Percentiles rank a stretch among this genome's conserved stretches.
Conservation (phyloP, 352 stramenopile genomes). For the Phytophthora ramorum region DNA sequence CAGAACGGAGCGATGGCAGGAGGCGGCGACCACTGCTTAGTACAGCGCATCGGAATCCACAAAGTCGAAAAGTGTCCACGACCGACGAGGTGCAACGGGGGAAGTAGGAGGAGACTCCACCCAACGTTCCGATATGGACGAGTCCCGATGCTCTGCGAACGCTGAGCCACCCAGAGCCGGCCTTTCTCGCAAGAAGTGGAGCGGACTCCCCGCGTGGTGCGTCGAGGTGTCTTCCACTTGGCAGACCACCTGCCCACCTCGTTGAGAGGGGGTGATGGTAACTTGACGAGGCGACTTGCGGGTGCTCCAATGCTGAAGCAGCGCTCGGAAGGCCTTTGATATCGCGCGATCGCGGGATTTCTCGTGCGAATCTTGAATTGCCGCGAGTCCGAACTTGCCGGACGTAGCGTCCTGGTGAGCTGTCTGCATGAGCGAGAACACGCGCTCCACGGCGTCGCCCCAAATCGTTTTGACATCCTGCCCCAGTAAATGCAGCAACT, state of each 20-base stretch:
- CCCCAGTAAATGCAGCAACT: slow-evolving; percentile 34
- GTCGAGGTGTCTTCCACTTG: slow-evolving; percentile 26
- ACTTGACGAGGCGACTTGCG: slow-evolving; percentile 21
- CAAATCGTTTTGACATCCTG: slow-evolving; percentile 34
- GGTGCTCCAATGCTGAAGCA: slow-evolving; percentile 34
- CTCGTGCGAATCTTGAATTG: slow-evolving; percentile 7
- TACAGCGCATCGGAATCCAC: not conserved
- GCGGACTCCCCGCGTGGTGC: not conserved
- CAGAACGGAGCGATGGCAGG: too few species aligned
- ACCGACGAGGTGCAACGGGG: not conserved
- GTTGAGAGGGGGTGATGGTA: slow-evolving; percentile 20
- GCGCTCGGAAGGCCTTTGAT: slow-evolving; percentile 28
- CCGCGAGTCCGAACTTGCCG: not conserved
- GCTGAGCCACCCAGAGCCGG: not conserved
- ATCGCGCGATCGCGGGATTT: slow-evolving; percentile 27
- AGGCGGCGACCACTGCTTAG: not conserved
- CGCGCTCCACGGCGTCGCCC: slow-evolving; percentile 33
- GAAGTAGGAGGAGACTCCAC: slow-evolving; percentile 11
- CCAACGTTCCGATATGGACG: not conserved
- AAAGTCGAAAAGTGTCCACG: slow-evolving; percentile 16
- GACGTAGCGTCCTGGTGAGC: slow-evolving; percentile 6
- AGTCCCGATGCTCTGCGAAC: not conserved
- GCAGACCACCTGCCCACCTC: slow-evolving; percentile 20
- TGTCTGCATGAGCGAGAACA: slow-evolving; percentile 36
- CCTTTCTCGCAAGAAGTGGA: slow-evolving; percentile 4